phyloP scores from a whole-genome alignment of 495 filamentous ascomycete genomes.

The Parathielavia hyrcaniae region DNA sequence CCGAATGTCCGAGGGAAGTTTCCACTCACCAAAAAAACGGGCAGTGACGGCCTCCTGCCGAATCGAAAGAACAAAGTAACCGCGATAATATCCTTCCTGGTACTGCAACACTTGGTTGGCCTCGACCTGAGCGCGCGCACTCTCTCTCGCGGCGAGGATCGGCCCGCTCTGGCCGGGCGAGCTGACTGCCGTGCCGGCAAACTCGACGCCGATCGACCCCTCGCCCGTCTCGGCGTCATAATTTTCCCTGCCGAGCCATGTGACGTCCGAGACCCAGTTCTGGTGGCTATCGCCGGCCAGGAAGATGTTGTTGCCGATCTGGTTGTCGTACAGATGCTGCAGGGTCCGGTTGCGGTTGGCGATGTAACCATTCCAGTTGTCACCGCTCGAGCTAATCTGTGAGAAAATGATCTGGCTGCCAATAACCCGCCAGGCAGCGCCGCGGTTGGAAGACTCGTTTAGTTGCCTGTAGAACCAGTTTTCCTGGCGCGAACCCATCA shows the following conservation, averaged over 20 bases:
- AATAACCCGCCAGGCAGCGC: conserved; percentile 55
- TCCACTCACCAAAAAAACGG: conserved; percentile 45
- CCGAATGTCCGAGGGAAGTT: no score
- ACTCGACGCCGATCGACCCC: conserved; percentile 56
- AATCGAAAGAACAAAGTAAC: conserved; percentile 51
- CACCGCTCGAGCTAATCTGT: conserved; percentile 46
- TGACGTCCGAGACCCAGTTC: conserved; percentile 56
- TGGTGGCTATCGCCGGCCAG: conserved; percentile 57
- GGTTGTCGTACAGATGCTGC: conserved; percentile 50
- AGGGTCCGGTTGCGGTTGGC: conserved; percentile 57
- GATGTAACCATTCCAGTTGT: conserved; percentile 46
- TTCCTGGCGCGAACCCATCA: conserved; percentile 60
- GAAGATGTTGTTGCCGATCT: conserved; percentile 56
- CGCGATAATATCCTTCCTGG: conserved; percentile 59
- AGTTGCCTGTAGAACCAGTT: conserved; percentile 58
- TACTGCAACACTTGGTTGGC: conserved; percentile 54
- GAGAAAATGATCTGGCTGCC: conserved; percentile 60
- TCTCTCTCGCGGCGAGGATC: conserved; percentile 37
- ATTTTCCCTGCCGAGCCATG: conserved; percentile 49
- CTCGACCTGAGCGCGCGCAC: conserved; percentile 40
- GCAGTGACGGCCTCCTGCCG: conserved; percentile 46
- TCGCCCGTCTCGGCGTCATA: conserved; percentile 51
- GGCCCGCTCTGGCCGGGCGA: conserved; percentile 48
- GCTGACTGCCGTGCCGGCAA: conserved; percentile 54
- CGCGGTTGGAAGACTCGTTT: conserved; percentile 44